Evolutionary conservation across 2,329 filamentous ascomycete genomes (phyloP), one percentile per base, ranked within the genome.

Genomic region (Clarireedia sp.): DNA sequence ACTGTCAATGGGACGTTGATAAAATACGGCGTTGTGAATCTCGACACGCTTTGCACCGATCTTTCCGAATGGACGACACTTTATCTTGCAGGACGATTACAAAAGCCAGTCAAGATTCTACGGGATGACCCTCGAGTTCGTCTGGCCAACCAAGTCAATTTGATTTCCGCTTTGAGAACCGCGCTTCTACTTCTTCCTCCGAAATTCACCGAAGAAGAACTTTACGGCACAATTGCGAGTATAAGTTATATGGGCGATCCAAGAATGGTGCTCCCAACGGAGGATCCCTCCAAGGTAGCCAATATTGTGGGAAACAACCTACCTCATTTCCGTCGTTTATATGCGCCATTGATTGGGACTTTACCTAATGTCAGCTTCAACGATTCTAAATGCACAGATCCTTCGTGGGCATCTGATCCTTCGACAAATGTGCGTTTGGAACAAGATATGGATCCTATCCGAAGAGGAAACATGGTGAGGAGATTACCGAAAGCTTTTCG

Each of bases 71-170:
- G 94, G 94, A 85, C 96, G 60, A 96, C 90, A 0, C 77, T 99
- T 24, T 99, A 99, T 71, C 81, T 99, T n/a, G 94, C 95, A 5
- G 94, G 94, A 3, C 87, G 94, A 36, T 78, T 99, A 51, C 94
- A 99, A 61, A 99, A 99, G 70, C 94, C 94, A 1, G 94, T 96
- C 71, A 97, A 99, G 75, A 97, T 99, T 62, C 80, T 99, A 17
- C 86, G 91, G 50, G 94, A 99, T 69, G 89, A 99, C 66, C 89
- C 94, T 0, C 85, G 85, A 49, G 90, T 99, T 41, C 89, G 94
- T 33, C 81, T 97, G 33, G 90, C 92, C 4, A 97, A 99, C 71
- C 94, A 99, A 71, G 86, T 95, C 70, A 99, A 99, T 69, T 80
- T 99, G 17, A 80, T 97, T 44, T 92, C 92, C 8, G 95, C 95